These are phyloP conservation scores for Leptosphaerulina australis DNA, from an alignment of 2,329 filamentous ascomycete genomes.

Conservation along the genomic window DNA sequence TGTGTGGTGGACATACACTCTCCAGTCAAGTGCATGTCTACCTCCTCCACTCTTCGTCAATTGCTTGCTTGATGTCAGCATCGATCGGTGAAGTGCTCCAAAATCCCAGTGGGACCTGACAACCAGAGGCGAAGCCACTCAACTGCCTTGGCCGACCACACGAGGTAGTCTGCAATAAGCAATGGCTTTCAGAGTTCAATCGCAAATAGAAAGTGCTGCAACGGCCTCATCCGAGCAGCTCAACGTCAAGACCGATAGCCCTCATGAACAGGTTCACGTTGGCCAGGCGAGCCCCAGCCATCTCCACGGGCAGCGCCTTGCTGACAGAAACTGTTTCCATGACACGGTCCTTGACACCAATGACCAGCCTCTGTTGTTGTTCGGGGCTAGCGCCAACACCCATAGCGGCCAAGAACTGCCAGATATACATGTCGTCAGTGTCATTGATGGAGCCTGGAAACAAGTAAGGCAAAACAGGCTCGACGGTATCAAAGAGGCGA, in stretches of 20 bases:
- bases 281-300: constrained; percentile 80
- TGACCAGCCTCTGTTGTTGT: constrained; percentile 91
- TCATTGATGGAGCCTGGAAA: constrained; percentile 92
- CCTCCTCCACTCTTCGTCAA: neutral
- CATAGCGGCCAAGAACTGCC: constrained; percentile 95
- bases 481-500: constrained; percentile 82
- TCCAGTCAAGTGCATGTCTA: constrained; percentile 8
- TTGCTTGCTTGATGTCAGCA: neutral
- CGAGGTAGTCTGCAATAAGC: neutral
- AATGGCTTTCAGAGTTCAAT: neutral
- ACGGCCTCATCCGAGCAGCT: constrained; percentile 65
- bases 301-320: constrained; percentile 85
- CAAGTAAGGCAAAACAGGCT: constrained; percentile 80
- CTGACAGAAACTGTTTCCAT: constrained; percentile 91
- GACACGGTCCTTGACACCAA: constrained; percentile 96
- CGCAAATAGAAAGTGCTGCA: neutral
- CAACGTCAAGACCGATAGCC: constrained; percentile 97
- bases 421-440: constrained; percentile 93
- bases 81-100: constrained; percentile 1
- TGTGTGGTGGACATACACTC: constrained; percentile 16
- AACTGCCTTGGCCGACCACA: neutral
- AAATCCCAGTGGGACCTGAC: neutral
- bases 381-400: constrained; percentile 92
- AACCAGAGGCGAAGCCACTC: constrained; percentile 3
- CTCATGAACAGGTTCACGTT: constrained; percentile 99